Evolutionary conservation across 148 eudicot species (phyloP).

Genomic region (Tetragonia tetragonoides): DNA sequence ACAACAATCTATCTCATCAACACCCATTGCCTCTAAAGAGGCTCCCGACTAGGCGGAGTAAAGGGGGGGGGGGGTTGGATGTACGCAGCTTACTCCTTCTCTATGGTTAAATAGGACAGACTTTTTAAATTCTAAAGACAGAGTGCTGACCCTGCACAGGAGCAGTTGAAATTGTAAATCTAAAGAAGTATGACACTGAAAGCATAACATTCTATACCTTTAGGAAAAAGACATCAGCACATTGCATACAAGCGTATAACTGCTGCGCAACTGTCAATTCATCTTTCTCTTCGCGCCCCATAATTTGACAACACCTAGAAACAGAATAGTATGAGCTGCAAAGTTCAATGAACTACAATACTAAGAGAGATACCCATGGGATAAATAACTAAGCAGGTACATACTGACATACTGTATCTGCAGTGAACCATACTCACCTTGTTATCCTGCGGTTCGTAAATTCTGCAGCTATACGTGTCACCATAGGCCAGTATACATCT

Average conservation of each 20-base stretch:
- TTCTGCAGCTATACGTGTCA: conserved; percentile 80
- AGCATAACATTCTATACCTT: conserved; percentile 44
- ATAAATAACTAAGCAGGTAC: not conserved
- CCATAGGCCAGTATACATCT: conserved; percentile 88
- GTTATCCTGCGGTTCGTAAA: conserved; percentile 66
- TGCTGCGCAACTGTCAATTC: conserved; percentile 78
- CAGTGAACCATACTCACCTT: conserved; percentile 39
- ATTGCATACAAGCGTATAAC: conserved; percentile 94
- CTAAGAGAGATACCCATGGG: not conserved
- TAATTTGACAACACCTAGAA: conserved; percentile 75
- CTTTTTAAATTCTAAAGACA: no score
- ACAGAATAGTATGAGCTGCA: not conserved
- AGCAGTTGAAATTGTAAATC: no score
- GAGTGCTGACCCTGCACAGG: no score
- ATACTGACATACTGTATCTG: not conserved
- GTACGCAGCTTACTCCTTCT: no score
- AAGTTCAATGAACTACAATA: not conserved
- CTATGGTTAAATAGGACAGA: no score
- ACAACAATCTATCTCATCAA: no score
- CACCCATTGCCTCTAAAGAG: no score
- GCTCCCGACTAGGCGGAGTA: no score
- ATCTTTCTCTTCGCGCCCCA: conserved; percentile 88
- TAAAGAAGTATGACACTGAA: no score
- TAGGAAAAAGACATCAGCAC: conserved; percentile 90
- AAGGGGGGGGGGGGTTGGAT: no score